phyloP scores from a whole-genome alignment of 345 rosid species.

The Moricandia moricandioides region DNA sequence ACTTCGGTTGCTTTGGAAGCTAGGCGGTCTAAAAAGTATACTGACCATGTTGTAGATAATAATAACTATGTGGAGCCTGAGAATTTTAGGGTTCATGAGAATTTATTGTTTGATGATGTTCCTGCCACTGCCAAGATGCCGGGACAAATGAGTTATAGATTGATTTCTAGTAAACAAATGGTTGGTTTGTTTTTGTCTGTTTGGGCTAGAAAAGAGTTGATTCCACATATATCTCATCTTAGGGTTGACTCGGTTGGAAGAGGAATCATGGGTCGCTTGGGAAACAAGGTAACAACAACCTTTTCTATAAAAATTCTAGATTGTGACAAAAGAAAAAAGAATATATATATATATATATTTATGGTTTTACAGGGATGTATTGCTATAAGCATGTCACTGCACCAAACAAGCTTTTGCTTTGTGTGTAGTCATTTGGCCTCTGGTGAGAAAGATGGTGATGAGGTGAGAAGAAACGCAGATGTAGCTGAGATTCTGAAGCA shows the following conservation, averaged over 20 bases:
- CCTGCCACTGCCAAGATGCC: constrained; percentile 34
- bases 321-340: not conserved
- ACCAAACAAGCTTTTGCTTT: constrained; percentile 89
- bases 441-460: constrained; percentile 96
- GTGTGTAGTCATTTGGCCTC: constrained; percentile 95
- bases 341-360: not conserved
- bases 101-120: constrained; percentile 34
- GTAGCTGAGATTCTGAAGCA: constrained; percentile 75
- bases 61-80: constrained; percentile 37
- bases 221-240: constrained; percentile 85
- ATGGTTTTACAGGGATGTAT: constrained; percentile 69
- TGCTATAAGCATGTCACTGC: constrained; percentile 88
- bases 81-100: constrained; percentile 37
- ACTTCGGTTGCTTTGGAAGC: constrained; percentile 34
- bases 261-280: constrained; percentile 92
- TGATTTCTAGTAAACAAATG: constrained; percentile 90
- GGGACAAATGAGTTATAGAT: constrained; percentile 47
- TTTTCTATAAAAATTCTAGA: not conserved
- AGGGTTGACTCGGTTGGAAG: constrained; percentile 75
- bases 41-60: constrained; percentile 34
- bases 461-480: constrained; percentile 81
- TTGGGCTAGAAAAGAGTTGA: constrained; percentile 80
- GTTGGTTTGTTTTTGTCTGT: constrained; percentile 89
- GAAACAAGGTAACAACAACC: constrained; percentile 63
- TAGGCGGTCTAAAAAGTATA: constrained; percentile 45